Conservation (phyloP, 2,329 filamentous ascomycete genomes). For the Fusarium palustre region DNA sequence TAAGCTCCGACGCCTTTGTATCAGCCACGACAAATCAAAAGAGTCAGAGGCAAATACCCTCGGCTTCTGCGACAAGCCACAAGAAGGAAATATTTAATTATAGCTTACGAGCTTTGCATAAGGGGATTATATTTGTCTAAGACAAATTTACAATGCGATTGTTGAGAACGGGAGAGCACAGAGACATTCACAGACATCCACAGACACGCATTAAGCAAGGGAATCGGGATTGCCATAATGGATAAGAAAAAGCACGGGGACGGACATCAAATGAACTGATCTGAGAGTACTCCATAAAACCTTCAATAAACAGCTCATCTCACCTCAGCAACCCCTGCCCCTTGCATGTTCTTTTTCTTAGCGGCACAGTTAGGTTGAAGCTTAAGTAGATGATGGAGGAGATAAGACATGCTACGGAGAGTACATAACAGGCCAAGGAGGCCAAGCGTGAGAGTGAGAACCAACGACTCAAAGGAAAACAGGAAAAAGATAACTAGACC, state of each 20-base stretch:
- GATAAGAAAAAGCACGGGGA: not conserved
- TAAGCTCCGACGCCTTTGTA: not conserved
- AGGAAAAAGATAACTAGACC: slow-evolving; percentile 1
- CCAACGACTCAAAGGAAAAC: not conserved
- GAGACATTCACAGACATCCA: not conserved
- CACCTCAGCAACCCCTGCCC: slow-evolving; percentile 6
- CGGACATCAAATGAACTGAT: slow-evolving; percentile 20
- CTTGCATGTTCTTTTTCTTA: slow-evolving; percentile 14
- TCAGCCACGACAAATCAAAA: not conserved
- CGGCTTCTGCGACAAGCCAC: slow-evolving; percentile 16
- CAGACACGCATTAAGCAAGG: slow-evolving; percentile 9
- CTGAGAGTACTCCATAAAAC: too few species aligned
- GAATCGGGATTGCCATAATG: slow-evolving; percentile 1
- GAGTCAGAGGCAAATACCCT: not conserved
- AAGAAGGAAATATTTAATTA: slow-evolving; percentile 8
- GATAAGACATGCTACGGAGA: not conserved
- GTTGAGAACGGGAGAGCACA: not conserved
- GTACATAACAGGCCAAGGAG: not conserved
- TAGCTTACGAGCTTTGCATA: slow-evolving; percentile 2
- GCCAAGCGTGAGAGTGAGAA: not conserved
- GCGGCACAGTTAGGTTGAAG: slow-evolving; percentile 16
- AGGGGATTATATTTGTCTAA: slow-evolving; percentile 7
- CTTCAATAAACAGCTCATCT: slow-evolving; percentile 1
- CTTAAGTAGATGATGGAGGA: slow-evolving; percentile 9
- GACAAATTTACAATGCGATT: slow-evolving; percentile 21